Conservation (phyloP, 2,329 filamentous ascomycete genomes). For the Thelonectria discophora region DNA sequence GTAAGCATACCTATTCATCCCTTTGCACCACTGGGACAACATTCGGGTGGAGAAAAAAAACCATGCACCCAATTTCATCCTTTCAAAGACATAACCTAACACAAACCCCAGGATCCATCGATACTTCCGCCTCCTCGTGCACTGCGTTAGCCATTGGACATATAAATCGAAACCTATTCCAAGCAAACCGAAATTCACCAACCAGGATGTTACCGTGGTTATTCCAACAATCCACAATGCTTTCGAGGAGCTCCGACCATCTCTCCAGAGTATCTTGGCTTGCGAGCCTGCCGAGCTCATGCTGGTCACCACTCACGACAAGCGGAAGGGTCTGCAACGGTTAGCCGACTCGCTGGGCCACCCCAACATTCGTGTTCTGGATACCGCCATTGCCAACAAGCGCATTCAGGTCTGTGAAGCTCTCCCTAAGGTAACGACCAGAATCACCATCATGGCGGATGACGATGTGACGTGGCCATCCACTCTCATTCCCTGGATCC, state of each 20-base stretch:
- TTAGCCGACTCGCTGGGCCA: constrained; percentile 69
- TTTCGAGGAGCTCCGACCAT: constrained; percentile 83
- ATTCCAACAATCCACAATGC: constrained; percentile 91
- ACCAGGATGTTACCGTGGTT: constrained; percentile 90
- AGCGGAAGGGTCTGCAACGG: constrained; percentile 72
- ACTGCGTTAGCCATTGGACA: constrained; percentile 84
- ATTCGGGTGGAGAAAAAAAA: constrained; percentile 1
- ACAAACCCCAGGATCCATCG: constrained; percentile 76
- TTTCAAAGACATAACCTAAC: constrained; percentile 30
- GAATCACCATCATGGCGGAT: constrained; percentile 91
- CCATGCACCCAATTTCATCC: constrained; percentile 4
- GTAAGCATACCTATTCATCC: constrained; percentile 48
- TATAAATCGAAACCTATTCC: constrained; percentile 88
- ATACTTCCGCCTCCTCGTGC: constrained; percentile 85
- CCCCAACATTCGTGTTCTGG: constrained; percentile 76
- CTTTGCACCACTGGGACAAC: constrained; percentile 4
- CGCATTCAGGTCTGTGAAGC: constrained; percentile 92
- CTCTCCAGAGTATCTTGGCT: constrained; percentile 78
- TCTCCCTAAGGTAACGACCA: constrained; percentile 83
- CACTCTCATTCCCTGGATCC: constrained; percentile 87
- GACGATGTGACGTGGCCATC: constrained; percentile 94
- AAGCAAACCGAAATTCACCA: constrained; percentile 79
- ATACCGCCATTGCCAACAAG: constrained; percentile 90
- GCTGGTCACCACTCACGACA: constrained; percentile 86
- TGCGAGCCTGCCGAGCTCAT: constrained; percentile 78